These are phyloP conservation scores for Penicillium maclennaniae DNA, from an alignment of 495 filamentous ascomycete species.

Conservation along the genomic window DNA sequence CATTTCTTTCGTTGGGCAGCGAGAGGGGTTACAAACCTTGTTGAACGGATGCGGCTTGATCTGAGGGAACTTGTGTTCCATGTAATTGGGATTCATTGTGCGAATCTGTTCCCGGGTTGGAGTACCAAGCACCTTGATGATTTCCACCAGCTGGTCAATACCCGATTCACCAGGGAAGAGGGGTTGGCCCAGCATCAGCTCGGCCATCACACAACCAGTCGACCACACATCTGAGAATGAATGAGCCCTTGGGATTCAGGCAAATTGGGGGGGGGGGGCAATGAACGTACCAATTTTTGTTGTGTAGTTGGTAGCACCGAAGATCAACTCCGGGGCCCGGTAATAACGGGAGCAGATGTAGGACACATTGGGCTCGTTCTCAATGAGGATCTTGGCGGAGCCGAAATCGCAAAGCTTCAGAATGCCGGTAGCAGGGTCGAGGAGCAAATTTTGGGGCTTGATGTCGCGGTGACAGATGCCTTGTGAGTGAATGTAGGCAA, in stretches of 20 bases:
- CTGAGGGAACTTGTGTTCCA: constrained; percentile 99
- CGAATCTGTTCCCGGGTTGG: constrained; percentile 98
- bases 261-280: no score
- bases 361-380: constrained; percentile 98
- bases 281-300: constrained; percentile 89
- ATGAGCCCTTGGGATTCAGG: constrained; percentile 18
- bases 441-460: constrained; percentile 95
- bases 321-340: constrained; percentile 95
- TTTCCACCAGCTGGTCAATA: constrained; percentile 97
- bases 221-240: constrained; percentile 91
- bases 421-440: constrained; percentile 85
- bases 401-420: constrained; percentile 99
- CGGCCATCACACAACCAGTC: constrained; percentile 98
- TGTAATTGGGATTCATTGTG: constrained; percentile 99
- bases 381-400: constrained; percentile 96
- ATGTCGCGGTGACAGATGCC: constrained; percentile 99
- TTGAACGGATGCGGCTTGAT: constrained; percentile 99
- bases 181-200: constrained; percentile 97
- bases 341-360: constrained; percentile 99
- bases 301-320: constrained; percentile 98
- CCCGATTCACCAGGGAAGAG: constrained; percentile 99
- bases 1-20: background rate
- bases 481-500: constrained; percentile 99
- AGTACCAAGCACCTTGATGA: constrained; percentile 98
- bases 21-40: constrained; percentile 55